Conservation (phyloP, 2,329 filamentous ascomycete genomes). For the Gnomoniopsis sp. region DNA sequence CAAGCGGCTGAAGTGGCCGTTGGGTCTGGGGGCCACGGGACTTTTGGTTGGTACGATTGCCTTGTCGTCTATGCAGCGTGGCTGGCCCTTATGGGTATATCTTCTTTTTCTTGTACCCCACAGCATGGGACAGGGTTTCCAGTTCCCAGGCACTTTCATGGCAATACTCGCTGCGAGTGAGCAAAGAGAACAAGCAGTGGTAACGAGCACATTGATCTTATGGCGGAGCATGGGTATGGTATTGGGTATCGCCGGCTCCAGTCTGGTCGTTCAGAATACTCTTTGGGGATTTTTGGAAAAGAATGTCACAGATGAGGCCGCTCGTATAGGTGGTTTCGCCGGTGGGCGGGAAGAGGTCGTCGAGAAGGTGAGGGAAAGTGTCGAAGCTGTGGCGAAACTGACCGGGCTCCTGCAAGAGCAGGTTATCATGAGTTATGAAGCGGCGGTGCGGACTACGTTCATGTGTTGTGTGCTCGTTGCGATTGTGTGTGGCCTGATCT, state of each 20-base stretch:
- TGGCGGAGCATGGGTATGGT: conserved; percentile 70
- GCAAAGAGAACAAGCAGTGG: conserved; percentile 63
- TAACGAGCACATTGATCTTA: conserved; percentile 66
- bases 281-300: conserved; percentile 56
- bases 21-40: conserved; percentile 46
- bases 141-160: conserved; percentile 63
- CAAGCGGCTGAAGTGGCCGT: conserved; percentile 56
- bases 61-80: conserved; percentile 46
- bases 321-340: conserved; percentile 34
- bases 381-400: conserved; percentile 48
- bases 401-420: conserved; percentile 46
- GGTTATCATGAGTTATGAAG: conserved; percentile 53
- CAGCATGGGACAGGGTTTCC: conserved; percentile 59
- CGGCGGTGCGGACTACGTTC: conserved; percentile 47
- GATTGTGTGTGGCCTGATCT: conserved; percentile 41
- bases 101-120: conserved; percentile 54
- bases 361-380: conserved; percentile 47
- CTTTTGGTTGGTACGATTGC: conserved; percentile 48
- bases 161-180: conserved; percentile 57
- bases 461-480: conserved; percentile 42
- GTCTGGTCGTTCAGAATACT: conserved; percentile 70
- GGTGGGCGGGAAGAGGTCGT: conserved; percentile 50
- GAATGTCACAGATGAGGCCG: conserved; percentile 46
- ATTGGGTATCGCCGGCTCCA: conserved; percentile 69
- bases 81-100: conserved; percentile 50